phyloP scores from a whole-genome alignment of 2,329 filamentous ascomycete species.

The Pseudopithomyces chartarum region DNA sequence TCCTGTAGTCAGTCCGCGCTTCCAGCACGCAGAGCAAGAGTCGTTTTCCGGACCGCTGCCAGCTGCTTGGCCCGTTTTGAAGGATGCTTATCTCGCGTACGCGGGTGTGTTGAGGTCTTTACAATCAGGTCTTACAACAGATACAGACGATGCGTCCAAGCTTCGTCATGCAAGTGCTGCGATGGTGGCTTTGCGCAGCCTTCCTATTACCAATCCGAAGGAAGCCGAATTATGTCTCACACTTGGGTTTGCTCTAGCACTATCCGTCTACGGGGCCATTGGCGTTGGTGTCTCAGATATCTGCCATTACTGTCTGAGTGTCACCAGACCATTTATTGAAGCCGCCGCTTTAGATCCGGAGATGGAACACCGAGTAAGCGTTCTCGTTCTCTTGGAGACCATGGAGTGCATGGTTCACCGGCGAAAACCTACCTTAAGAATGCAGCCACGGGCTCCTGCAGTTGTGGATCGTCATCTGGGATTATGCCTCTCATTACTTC shows the following conservation, averaged over 20 bases:
- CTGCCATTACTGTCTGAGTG: slow-evolving; percentile 14
- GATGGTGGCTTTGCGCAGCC: slow-evolving; percentile 8
- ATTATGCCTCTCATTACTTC: slow-evolving; percentile 6
- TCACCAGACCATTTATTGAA: slow-evolving; percentile 7
- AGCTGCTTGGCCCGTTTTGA: slow-evolving; percentile 11
- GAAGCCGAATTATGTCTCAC: slow-evolving; percentile 12
- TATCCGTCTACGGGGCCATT: slow-evolving; percentile 6
- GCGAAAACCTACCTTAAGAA: slow-evolving; percentile 9
- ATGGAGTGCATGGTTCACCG: slow-evolving; percentile 14
- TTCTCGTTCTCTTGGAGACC: slow-evolving; percentile 12
- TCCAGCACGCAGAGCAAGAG: slow-evolving; percentile 8
- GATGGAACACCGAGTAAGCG: slow-evolving; percentile 1
- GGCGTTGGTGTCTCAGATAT: slow-evolving; percentile 10
- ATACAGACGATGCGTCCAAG: slow-evolving; percentile 1
- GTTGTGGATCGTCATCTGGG: slow-evolving; percentile 11
- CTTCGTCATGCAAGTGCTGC: slow-evolving; percentile 7
- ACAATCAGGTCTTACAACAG: not conserved
- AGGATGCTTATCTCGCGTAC: slow-evolving; percentile 13
- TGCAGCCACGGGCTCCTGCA: not conserved
- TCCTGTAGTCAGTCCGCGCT: slow-evolving; percentile 9
- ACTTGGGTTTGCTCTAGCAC: slow-evolving; percentile 8
- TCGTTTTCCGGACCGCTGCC: slow-evolving; percentile 4
- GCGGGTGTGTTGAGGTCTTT: slow-evolving; percentile 10
- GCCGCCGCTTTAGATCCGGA: not conserved
- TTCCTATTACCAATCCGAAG: slow-evolving; percentile 6